Conservation (phyloP, 495 filamentous ascomycete genomes). For the Neurospora hispaniola region DNA sequence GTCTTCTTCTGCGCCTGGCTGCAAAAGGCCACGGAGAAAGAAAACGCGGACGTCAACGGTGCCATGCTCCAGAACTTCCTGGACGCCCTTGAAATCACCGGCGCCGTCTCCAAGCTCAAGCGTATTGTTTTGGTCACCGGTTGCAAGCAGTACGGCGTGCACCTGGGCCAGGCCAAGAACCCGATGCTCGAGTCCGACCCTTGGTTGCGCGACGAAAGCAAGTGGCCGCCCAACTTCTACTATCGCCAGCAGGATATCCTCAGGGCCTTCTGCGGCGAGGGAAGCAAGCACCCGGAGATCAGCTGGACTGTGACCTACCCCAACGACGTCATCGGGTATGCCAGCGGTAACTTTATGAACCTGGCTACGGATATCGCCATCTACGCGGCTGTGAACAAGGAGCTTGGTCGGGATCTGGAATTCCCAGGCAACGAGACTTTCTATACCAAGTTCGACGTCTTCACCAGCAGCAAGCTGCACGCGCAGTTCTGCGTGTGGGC, state of each 20-base stretch:
- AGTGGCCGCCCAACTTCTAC: slow-evolving; percentile 38
- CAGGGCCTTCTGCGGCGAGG: slow-evolving; percentile 9
- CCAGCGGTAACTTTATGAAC: slow-evolving; percentile 48
- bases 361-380: slow-evolving; percentile 37
- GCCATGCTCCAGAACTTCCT: slow-evolving; percentile 43
- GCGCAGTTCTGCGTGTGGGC: slow-evolving; percentile 46
- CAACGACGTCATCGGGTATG: slow-evolving; percentile 41
- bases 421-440: slow-evolving; percentile 39
- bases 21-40: slow-evolving; percentile 31
- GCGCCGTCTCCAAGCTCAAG: slow-evolving; percentile 32
- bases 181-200: slow-evolving; percentile 38
- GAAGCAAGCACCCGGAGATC: slow-evolving; percentile 24
- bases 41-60: slow-evolving; percentile 34
- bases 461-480: slow-evolving; percentile 41
- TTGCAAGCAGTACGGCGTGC: slow-evolving; percentile 47
- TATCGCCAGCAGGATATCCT: slow-evolving; percentile 38
- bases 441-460: slow-evolving; percentile 41
- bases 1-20: slow-evolving; percentile 42
- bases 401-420: slow-evolving; percentile 33
- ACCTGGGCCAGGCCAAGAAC: slow-evolving; percentile 42
- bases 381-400: slow-evolving; percentile 40
- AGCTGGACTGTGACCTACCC: slow-evolving; percentile 41
- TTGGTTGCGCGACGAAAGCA: slow-evolving; percentile 8
- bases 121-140: slow-evolving; percentile 44
- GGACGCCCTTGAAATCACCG: slow-evolving; percentile 34